phyloP scores from a whole-genome alignment of 192 early-diverging fungal species.

The Coemansia sp. region DNA sequence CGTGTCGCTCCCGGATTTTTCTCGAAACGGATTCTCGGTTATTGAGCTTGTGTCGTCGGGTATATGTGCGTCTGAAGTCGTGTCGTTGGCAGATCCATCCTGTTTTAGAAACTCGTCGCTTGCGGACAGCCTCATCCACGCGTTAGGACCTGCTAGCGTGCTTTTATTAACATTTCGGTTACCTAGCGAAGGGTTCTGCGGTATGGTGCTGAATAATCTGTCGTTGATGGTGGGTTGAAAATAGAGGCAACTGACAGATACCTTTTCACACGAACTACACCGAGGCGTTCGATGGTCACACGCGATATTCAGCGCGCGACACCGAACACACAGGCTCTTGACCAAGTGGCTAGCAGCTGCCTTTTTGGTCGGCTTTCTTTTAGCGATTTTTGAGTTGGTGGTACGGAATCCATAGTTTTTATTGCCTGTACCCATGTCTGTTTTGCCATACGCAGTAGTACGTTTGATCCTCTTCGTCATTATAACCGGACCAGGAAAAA shows the following conservation, averaged over 20 bases:
- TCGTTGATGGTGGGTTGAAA: slow-evolving; percentile 15
- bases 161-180: not conserved
- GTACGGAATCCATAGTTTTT: no score
- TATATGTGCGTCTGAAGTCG: not conserved
- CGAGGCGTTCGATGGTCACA: slow-evolving; percentile 11
- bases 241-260: slow-evolving; percentile 17
- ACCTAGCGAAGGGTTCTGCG: not conserved
- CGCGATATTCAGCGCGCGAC: slow-evolving; percentile 17
- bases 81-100: not conserved
- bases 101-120: slow-evolving; percentile 31
- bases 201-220: slow-evolving; percentile 16
- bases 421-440: not conserved
- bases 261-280: slow-evolving; percentile 19
- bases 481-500: not conserved
- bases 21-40: slow-evolving; percentile 18
- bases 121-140: slow-evolving; percentile 14
- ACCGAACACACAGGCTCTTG: slow-evolving; percentile 26
- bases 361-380: not conserved
- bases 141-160: not conserved
- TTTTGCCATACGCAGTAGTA: not conserved
- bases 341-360: not conserved
- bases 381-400: not conserved
- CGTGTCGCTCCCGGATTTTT: not conserved
- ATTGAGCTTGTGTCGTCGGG: slow-evolving; percentile 13
- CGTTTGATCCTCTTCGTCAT: not conserved